phyloP scores from a whole-genome alignment of 1,139 yeast genomes.

The Eremothecium cymbalariae region DNA sequence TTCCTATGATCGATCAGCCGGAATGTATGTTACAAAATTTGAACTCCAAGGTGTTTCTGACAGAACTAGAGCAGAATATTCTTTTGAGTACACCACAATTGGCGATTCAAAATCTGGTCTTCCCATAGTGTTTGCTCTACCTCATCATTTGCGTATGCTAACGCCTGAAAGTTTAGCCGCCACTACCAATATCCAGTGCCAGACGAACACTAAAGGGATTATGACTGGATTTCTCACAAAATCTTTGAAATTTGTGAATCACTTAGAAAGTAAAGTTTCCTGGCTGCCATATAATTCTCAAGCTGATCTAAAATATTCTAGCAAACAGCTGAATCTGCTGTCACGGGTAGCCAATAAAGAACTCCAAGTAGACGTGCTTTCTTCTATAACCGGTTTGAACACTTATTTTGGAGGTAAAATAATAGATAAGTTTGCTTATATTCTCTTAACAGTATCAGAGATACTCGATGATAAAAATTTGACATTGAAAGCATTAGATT shows the following conservation, averaged over 20 bases:
- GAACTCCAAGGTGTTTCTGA: slow-evolving; percentile 34
- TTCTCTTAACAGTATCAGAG: slow-evolving; percentile 54
- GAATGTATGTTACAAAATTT: slow-evolving; percentile 44
- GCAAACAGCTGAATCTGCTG: slow-evolving; percentile 44
- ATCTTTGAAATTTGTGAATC: slow-evolving; percentile 39
- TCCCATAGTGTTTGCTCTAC: slow-evolving; percentile 57
- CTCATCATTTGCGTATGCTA: slow-evolving; percentile 59
- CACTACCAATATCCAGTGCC: slow-evolving; percentile 43
- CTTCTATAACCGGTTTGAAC: slow-evolving; percentile 42
- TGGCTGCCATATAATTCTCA: slow-evolving; percentile 54
- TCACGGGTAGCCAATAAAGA: slow-evolving; percentile 52
- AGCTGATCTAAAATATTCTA: slow-evolving; percentile 38
- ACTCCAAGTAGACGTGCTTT: slow-evolving; percentile 47
- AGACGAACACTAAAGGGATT: slow-evolving; percentile 58
- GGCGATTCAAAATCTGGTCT: slow-evolving; percentile 48
- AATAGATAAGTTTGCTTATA: slow-evolving; percentile 68
- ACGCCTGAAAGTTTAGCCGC: slow-evolving; percentile 32
- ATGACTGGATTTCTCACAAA: slow-evolving; percentile 55
- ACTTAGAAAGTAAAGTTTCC: slow-evolving; percentile 41
- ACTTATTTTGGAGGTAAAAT: slow-evolving; percentile 64
- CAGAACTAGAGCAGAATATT: slow-evolving; percentile 41
- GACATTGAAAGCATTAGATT: slow-evolving; percentile 41
- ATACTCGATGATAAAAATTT: slow-evolving; percentile 47
- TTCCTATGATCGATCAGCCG: slow-evolving; percentile 54
- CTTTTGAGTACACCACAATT: slow-evolving; percentile 43